phyloP scores from a whole-genome alignment of 257 asterid species.

The Pogostemon cablin region DNA sequence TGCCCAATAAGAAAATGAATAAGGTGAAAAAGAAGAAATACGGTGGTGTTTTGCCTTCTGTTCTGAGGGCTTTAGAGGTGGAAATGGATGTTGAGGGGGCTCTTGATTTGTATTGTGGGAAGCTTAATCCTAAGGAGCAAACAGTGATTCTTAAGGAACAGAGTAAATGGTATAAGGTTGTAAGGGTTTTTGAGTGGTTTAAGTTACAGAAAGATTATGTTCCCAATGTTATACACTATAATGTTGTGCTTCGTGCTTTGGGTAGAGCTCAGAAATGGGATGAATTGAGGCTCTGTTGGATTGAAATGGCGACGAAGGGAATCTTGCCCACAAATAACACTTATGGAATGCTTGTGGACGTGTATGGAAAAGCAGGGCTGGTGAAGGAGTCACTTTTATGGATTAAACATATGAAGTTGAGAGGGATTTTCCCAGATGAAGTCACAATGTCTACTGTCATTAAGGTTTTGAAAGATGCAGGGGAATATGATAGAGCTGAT shows the following conservation, averaged over 20 bases:
- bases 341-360: slow-evolving; percentile 91
- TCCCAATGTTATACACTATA: slow-evolving; percentile 91
- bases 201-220: slow-evolving; percentile 72
- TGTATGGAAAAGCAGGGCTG: slow-evolving; percentile 90
- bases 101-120: slow-evolving; percentile 60
- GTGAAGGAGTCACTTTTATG: slow-evolving; percentile 85
- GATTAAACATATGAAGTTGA: slow-evolving; percentile 86
- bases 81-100: slow-evolving; percentile 64
- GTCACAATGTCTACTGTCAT: slow-evolving; percentile 90
- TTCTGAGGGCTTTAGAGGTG: slow-evolving; percentile 60
- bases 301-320: slow-evolving; percentile 77
- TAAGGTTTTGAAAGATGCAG: slow-evolving; percentile 84
- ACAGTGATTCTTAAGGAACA: slow-evolving; percentile 94
- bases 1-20: slow-evolving; percentile 41
- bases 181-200: slow-evolving; percentile 87
- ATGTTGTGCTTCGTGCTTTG: slow-evolving; percentile 77
- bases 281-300: slow-evolving; percentile 93
- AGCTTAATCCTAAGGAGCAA: slow-evolving; percentile 77
- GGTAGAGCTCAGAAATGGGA: slow-evolving; percentile 94
- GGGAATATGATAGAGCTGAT: slow-evolving; percentile 67
- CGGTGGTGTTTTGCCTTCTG: slow-evolving; percentile 71
- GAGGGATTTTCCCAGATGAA: slow-evolving; percentile 87
- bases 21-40: slow-evolving; percentile 55
- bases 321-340: slow-evolving; percentile 83
- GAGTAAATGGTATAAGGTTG: slow-evolving; percentile 69